Base-by-base conservation (phyloP, 1,284 basidiomycete genomes). In the Ceratobasidium sp. region DNA sequence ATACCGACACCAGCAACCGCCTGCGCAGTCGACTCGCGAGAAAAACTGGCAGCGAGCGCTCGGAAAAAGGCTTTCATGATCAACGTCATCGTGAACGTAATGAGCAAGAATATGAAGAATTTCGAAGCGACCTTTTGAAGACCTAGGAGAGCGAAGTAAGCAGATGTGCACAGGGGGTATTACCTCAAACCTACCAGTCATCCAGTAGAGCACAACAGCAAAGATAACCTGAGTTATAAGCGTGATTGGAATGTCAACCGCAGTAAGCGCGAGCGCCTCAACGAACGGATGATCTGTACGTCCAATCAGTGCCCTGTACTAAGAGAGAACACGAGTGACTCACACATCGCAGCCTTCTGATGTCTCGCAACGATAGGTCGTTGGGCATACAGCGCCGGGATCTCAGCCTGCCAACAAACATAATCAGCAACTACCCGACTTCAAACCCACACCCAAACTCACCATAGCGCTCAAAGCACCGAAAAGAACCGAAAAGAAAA, bases 161-260 rank as follows among this genome's bases (percentile, higher is more conserved):
- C n/a, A n/a, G n/a, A n/a, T n/a, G n/a, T n/a, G n/a, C n/a, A n/a
- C n/a, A n/a, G n/a, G n/a, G n/a, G n/a, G n/a, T n/a, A n/a, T n/a
- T n/a, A n/a, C n/a, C n/a, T n/a, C n/a, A n/a, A 7, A 55, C 50
- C 35, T 16, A 8, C 86, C 85, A 44, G 87, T 85, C 80, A 92
- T 83, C 79, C 90, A 91, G 79, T 91, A 92, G 21, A 92, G 76
- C 35, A 91, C 81, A 72, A 91, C 79, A 41, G 80, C 78, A 79
- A 89, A 91, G 14, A 86, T 73, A 38, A 85, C 66, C 28, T 85
- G 78, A 9, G 84, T 89, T 32, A 84, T 47, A 73, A 89, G 80
- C 1, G 88, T 85, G 76, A 92, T 87, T 0, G 91, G 91, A 30
- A 91, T 79, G 77, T 92, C 91, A 30, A 92, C 89, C 46, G 93